phyloP scores from a whole-genome alignment of 129 eudicot genomes.

The Centrapalus pauciflorus region DNA sequence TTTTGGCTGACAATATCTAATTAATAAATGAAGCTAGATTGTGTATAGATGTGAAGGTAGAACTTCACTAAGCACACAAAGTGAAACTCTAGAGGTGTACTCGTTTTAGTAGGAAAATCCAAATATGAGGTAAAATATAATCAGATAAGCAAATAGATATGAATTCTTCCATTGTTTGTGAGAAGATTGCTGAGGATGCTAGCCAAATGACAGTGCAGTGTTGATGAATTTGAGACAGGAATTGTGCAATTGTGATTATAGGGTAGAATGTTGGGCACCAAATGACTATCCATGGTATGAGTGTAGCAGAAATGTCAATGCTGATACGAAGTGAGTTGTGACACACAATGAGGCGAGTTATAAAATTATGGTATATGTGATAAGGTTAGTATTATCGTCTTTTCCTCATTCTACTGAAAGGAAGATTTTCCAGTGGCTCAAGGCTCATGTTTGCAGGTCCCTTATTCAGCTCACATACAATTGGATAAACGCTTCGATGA shows the following conservation, averaged over 20 bases:
- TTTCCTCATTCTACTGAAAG: neutral
- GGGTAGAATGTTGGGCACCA: neutral
- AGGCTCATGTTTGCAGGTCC: conserved; percentile 4
- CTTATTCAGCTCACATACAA: neutral
- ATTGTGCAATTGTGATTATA: neutral
- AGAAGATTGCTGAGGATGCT: neutral
- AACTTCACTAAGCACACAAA: neutral
- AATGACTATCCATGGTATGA: neutral
- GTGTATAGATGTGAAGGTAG: neutral
- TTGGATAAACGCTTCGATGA: neutral
- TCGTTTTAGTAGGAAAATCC: neutral
- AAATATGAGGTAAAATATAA: neutral
- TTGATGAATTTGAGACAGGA: neutral
- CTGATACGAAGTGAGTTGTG: neutral
- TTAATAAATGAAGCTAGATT: neutral
- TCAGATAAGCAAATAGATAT: neutral
- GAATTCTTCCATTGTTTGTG: neutral
- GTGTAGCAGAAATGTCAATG: neutral
- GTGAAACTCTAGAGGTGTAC: conserved; percentile 4
- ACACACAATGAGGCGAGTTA: neutral
- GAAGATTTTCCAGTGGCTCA: neutral
- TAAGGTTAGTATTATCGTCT: neutral
- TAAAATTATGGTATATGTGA: neutral
- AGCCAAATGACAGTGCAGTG: neutral
- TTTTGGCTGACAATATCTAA: conserved; percentile 1